Base-by-base conservation (phyloP, 768 basidiomycete species). In the Calocybe indica region DNA sequence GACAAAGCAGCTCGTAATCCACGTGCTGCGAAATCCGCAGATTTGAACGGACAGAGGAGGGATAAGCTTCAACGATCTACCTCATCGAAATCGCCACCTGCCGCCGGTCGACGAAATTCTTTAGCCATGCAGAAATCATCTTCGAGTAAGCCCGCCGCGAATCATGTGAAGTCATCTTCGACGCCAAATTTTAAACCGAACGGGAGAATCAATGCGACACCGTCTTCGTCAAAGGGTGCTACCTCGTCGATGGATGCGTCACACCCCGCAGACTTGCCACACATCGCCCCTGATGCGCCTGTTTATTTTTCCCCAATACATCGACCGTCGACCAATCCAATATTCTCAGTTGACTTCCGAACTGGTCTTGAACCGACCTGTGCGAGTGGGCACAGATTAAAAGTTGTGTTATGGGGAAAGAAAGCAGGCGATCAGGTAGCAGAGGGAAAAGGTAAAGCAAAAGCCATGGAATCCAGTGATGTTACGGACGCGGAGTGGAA, bases 301-400 rank as follows among this genome's bases (percentile, higher is more conserved):
- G 78, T 88, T 58, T 93, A 83, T 62, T 74, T 92, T 41, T 95
- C 92, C 2, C 74, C 79, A 0, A 73, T 89, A 42, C 92, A 92
- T 60, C 74, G 70, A 15, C 86, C 91, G 4, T 94, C 92, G 1
- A 92, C 86, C 1, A 88, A 92, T 61, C 93, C 93, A 1, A 63
- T 70, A 15, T 95, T 92, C 55, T 46, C 71, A 1, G 66, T 88
- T 12, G 82, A 92, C 56, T 60, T 72, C 6, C 66, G 58, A 10
- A 68, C 74, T 5, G 62, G 69, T 31, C 64, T 62, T 28, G 81
- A 83, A 42, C 76, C 74, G 65, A 71, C 74, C 1, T 71, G 87
- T 56, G 60, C 76, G n/a, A 75, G 75, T 52, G 70, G 73, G 2
- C 66, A 74, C 40, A 69, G 57, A 37, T 56, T 90, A 50, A 77